phyloP scores from a whole-genome alignment of 768 basidiomycete genomes.

The Leccinum barrowsii region DNA sequence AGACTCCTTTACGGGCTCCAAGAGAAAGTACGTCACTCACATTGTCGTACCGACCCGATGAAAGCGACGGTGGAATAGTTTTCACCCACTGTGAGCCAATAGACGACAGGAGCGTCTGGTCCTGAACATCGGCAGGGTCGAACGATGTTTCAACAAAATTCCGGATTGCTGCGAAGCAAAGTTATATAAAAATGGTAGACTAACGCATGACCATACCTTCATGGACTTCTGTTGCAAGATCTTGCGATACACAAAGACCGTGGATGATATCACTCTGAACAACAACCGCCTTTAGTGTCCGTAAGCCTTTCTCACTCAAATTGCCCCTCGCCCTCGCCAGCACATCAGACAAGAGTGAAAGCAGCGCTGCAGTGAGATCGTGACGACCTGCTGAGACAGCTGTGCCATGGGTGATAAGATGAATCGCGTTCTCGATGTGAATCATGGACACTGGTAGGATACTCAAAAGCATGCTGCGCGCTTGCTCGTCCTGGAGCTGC shows the following conservation, averaged over 20 bases:
- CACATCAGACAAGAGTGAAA: slow-evolving; percentile 41
- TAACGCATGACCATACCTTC: slow-evolving; percentile 31
- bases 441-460: slow-evolving; percentile 14
- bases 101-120: slow-evolving; percentile 39
- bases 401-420: slow-evolving; percentile 38
- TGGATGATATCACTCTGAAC: slow-evolving; percentile 32
- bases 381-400: slow-evolving; percentile 15
- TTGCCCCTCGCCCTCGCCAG: slow-evolving; percentile 24
- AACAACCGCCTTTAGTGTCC: slow-evolving; percentile 42
- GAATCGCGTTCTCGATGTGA: slow-evolving; percentile 36
- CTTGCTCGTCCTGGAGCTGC: slow-evolving; percentile 17
- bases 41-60: slow-evolving; percentile 6
- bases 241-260: slow-evolving; percentile 30
- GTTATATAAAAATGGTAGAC: neutral
- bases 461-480: slow-evolving; percentile 34
- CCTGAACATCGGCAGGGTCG: slow-evolving; percentile 32
- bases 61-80: slow-evolving; percentile 12
- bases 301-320: slow-evolving; percentile 31
- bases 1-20: neutral
- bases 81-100: slow-evolving; percentile 44
- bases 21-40: slow-evolving; percentile 5
- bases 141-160: slow-evolving; percentile 40
- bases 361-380: slow-evolving; percentile 28
- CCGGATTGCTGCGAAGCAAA: slow-evolving; percentile 36
- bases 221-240: slow-evolving; percentile 23